Percentiles rank a stretch among this genome's conserved stretches.
phyloP scores from a whole-genome alignment of 1,139 yeast genomes.

The Scheffersomyces cryptocercus region DNA sequence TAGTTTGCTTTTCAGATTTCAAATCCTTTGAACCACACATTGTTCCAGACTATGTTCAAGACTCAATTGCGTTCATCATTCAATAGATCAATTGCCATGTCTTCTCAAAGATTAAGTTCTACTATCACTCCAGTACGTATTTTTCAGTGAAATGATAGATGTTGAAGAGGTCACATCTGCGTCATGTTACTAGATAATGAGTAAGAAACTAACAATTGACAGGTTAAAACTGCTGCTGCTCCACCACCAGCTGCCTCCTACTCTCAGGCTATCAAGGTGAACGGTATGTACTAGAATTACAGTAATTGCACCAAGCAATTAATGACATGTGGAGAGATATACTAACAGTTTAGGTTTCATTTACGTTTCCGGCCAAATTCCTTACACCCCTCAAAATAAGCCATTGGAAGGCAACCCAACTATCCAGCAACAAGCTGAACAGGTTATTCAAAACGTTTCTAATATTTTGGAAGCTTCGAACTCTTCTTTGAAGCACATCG shows the following conservation, averaged over 20 bases:
- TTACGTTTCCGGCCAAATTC: conserved; percentile 95
- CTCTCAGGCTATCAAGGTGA: conserved; percentile 89
- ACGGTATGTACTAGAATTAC: conserved; percentile 47
- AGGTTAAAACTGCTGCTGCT: conserved; percentile 71
- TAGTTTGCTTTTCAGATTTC: too few relatives aligned
- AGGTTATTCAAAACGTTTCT: conserved; percentile 73
- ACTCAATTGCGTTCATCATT: too few relatives aligned
- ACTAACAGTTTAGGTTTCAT: conserved; percentile 57
- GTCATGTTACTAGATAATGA: too few relatives aligned
- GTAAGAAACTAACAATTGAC: conserved; percentile 24
- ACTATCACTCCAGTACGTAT: conserved; percentile 19
- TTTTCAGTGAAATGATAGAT: neutral
- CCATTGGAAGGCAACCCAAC: conserved; percentile 67
- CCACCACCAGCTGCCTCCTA: conserved; percentile 97
- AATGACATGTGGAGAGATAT: neutral
- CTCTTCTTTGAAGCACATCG: conserved; percentile 77
- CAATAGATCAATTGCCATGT: conserved; percentile 11
- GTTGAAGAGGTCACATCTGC: neutral
- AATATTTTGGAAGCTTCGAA: conserved; percentile 80
- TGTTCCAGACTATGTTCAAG: too few relatives aligned
- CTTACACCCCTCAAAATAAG: conserved; percentile 80
- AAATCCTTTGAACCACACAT: too few relatives aligned
- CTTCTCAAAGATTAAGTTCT: conserved; percentile 17
- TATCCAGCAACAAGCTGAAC: conserved; percentile 82
- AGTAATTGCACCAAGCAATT: neutral